Percentiles rank a stretch among this genome's conserved stretches.
Conservation (phyloP, 2,329 filamentous ascomycete genomes). For the Fusarium sterilihyphosum region DNA sequence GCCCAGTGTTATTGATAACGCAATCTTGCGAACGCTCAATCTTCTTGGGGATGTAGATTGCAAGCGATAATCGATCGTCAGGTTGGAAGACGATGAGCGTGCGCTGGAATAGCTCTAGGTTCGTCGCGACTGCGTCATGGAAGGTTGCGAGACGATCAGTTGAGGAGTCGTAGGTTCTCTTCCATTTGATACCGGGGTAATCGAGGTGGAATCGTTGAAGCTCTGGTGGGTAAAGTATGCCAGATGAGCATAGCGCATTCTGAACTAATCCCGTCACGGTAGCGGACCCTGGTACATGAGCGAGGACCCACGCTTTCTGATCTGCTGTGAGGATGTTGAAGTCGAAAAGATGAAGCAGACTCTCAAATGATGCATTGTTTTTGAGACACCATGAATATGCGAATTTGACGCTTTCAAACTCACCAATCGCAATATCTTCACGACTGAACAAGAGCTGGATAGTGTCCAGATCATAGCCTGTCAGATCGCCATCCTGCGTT, state of each 20-base stretch:
- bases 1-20: background rate
- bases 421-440: background rate
- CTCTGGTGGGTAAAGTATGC: background rate
- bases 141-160: background rate
- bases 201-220: background rate
- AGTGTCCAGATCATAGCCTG: background rate
- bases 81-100: background rate
- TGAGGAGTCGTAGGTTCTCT: background rate
- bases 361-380: background rate
- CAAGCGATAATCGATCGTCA: background rate
- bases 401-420: background rate
- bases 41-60: background rate
- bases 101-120: background rate
- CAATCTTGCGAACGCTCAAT: background rate
- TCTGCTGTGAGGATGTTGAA: background rate
- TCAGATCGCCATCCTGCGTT: fast-evolving
- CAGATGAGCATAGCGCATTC: background rate
- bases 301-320: background rate
- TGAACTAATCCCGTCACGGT: fast-evolving
- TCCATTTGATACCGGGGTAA: background rate
- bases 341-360: background rate
- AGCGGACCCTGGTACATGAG: background rate
- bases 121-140: background rate
- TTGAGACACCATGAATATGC: background rate
- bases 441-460: background rate